Evolutionary conservation across 768 basidiomycete species (phyloP), one percentile per base, ranked within the genome.

Genomic region (Amanita pseudoporphyria): DNA sequence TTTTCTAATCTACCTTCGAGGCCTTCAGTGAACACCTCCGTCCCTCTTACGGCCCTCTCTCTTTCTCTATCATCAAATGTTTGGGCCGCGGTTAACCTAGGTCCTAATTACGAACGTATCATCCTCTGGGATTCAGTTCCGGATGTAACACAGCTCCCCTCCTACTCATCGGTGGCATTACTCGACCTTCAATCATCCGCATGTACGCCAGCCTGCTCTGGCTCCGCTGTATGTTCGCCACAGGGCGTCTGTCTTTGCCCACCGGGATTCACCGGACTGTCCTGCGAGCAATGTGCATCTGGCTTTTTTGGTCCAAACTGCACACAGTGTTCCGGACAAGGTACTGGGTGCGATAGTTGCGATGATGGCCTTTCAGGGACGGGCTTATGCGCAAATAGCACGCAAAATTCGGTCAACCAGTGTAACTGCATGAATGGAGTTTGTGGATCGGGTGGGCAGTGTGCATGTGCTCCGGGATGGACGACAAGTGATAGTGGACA

Each of bases 401-500:
- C 64, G 31, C 78, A 81, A 55, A 67, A 72, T 2, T 77, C 84
- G 2, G 73, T 77, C 31, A 74, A 73, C 1, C n/a, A 49, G 19
- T 95, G 91, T 65, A 84, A 89, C 58, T 95, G 91, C 59, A 54
- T 82, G 44, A 93, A 93, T 57, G 91, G 91, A 2, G 63, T 78
- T 39, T 95, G 91, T 63, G 74, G 74, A 1, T 55, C 74, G 0
- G 74, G 76, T 49, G 82, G 85, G 0, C 77, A 83, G 53, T 92
- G 91, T 58, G 64, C 74, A 3, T 94, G 91, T 61, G 82, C 82
- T 56, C 60, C 79, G 0, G 91, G 91, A 0, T 94, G 85, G 84
- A 78, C 77, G 1, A 75, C 77, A 0, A 80, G 73, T 1, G 67
- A 68, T 41, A 83, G 87, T 56, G 87, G 88, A 6, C 89, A 84